These are phyloP conservation scores for Sextonia rubra DNA, from an alignment of 164 flowering plant genomes.

Conservation along the genomic window DNA sequence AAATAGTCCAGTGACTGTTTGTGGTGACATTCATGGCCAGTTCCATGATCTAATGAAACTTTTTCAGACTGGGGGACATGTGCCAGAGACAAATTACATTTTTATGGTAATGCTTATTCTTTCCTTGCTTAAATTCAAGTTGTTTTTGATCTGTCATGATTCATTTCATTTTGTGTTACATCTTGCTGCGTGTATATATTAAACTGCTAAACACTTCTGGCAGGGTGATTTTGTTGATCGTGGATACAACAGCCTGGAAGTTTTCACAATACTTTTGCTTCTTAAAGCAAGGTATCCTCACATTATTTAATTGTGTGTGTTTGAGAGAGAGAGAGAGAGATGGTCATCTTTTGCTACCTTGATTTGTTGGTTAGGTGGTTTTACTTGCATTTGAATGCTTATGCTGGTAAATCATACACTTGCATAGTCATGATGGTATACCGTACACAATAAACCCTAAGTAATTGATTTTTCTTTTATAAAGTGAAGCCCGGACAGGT, in stretches of 20 bases:
- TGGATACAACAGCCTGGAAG: slow-evolving; percentile 97
- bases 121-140: too few species aligned
- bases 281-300: slow-evolving; percentile 89
- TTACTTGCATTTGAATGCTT: neutral
- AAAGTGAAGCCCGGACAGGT: too few species aligned
- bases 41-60: slow-evolving; percentile 97
- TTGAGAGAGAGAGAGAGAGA: neutral
- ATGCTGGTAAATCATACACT: neutral
- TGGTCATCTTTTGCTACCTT: neutral
- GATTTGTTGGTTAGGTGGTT: neutral
- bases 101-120: slow-evolving; percentile 60
- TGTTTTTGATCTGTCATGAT: neutral
- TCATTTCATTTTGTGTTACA: neutral
- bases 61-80: slow-evolving; percentile 97
- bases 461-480: too few species aligned
- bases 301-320: neutral
- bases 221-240: slow-evolving; percentile 99
- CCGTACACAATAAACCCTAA: too few species aligned
- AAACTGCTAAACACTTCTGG: slow-evolving; percentile 8
- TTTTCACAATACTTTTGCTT: slow-evolving; percentile 93
- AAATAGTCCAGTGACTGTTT: slow-evolving; percentile 93
- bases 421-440: too few species aligned
- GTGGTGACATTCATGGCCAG: slow-evolving; percentile 98
- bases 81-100: slow-evolving; percentile 95
- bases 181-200: neutral